A percentile compares a stretch with the other conserved stretches of the same genome.
These are phyloP conservation scores for Botrytis hyacinthi DNA, from an alignment of 2,329 filamentous ascomycete species.

Conservation along the genomic window DNA sequence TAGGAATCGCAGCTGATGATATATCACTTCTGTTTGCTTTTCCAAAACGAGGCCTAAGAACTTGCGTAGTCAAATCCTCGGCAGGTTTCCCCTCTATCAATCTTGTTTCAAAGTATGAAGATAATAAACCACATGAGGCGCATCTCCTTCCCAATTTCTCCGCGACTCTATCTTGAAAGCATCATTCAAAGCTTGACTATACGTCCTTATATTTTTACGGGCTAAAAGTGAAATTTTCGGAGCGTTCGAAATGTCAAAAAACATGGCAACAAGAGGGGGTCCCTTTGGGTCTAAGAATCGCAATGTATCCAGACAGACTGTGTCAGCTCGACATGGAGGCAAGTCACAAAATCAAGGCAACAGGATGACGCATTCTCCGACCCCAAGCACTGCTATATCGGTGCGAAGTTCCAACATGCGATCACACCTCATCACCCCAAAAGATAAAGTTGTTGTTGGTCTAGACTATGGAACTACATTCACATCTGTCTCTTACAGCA, in stretches of 20 bases:
- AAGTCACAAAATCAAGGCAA: not conserved
- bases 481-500: constrained; percentile 26
- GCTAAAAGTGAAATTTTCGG: not conserved
- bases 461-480: constrained; percentile 27
- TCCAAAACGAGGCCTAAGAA: not conserved
- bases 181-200: not conserved
- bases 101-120: not conserved
- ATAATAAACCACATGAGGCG: not conserved
- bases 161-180: not conserved
- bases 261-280: not conserved
- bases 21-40: not conserved
- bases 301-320: not conserved
- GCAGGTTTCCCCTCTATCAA: not conserved
- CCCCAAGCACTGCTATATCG: not conserved
- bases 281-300: not conserved
- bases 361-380: not conserved
- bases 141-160: not conserved
- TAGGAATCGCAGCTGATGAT: not conserved
- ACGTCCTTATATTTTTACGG: not conserved
- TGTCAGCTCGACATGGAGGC: not conserved
- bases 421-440: not conserved
- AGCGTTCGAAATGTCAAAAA: not conserved
- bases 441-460: constrained; percentile 23
- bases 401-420: not conserved
- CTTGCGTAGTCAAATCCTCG: not conserved